A percentile compares a stretch with the other conserved stretches of the same genome.
phyloP scores from a whole-genome alignment of 2,329 filamentous ascomycete species.

The Lomentospora prolificans region DNA sequence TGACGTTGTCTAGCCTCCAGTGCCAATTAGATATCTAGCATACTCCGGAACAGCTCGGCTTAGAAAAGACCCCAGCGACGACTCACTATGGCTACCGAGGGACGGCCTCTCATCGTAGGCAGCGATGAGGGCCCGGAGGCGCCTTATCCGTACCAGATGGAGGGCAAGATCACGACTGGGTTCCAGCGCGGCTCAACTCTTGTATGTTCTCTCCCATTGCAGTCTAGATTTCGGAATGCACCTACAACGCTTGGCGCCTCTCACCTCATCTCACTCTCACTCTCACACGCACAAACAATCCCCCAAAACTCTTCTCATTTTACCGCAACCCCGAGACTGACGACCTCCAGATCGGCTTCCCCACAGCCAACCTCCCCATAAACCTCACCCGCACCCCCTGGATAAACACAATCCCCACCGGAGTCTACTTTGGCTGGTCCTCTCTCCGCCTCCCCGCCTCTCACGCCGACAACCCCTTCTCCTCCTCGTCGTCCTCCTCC shows the following conservation, averaged over 20 bases:
- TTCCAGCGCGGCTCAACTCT: conserved; percentile 93
- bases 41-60: too few relatives aligned
- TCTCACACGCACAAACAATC: not conserved
- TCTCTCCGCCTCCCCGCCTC: conserved; percentile 50
- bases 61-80: not conserved
- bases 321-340: conserved; percentile 4
- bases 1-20: too few relatives aligned
- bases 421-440: conserved; percentile 92
- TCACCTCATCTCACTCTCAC: not conserved
- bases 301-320: not conserved
- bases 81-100: not conserved
- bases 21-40: too few relatives aligned
- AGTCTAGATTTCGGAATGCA: not conserved
- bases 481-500: conserved; percentile 15
- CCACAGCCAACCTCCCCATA: conserved; percentile 85
- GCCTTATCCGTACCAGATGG: conserved; percentile 76
- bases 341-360: conserved; percentile 70
- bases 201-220: conserved; percentile 32
- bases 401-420: conserved; percentile 57
- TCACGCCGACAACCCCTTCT: conserved; percentile 31
- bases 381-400: conserved; percentile 50
- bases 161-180: conserved; percentile 80
- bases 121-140: conserved; percentile 60
- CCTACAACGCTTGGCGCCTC: too few relatives aligned
- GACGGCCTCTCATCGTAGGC: conserved; percentile 60